phyloP scores from a whole-genome alignment of 352 stramenopile genomes.

The Phytophthora sojae region DNA sequence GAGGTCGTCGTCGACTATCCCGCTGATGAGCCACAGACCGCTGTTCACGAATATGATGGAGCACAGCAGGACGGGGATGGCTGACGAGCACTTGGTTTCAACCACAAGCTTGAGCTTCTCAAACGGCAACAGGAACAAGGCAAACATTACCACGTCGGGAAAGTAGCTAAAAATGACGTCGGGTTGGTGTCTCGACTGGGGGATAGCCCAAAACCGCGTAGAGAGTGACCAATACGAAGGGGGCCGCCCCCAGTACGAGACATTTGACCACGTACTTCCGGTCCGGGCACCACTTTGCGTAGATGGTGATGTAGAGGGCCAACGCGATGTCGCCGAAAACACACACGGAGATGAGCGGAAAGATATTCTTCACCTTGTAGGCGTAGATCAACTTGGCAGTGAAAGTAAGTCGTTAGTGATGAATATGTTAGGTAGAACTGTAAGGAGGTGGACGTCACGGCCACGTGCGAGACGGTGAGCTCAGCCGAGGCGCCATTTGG shows the following conservation, averaged over 20 bases:
- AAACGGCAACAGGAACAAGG: slow-evolving; percentile 38
- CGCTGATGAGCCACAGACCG: slow-evolving; percentile 59
- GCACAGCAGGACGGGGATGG: slow-evolving; percentile 59
- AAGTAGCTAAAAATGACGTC: slow-evolving; percentile 31
- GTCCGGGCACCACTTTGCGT: slow-evolving; percentile 28
- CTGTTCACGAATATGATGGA: slow-evolving; percentile 57
- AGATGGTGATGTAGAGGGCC: slow-evolving; percentile 29
- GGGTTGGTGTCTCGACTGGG: slow-evolving; percentile 31
- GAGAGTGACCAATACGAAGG: slow-evolving; percentile 21
- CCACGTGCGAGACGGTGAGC: too few relatives aligned
- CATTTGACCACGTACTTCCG: slow-evolving; percentile 26
- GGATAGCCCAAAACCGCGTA: slow-evolving; percentile 34
- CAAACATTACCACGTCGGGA: slow-evolving; percentile 28
- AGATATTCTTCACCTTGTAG: slow-evolving; percentile 36
- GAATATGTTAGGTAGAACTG: too few relatives aligned
- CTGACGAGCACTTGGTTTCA: slow-evolving; percentile 36
- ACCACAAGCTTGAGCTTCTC: slow-evolving; percentile 39
- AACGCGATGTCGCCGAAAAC: slow-evolving; percentile 33
- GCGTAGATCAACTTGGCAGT: slow-evolving; percentile 35
- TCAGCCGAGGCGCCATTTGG: too few relatives aligned
- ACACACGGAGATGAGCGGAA: slow-evolving; percentile 36
- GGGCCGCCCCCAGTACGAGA: not conserved
- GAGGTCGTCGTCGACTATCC: slow-evolving; percentile 49
- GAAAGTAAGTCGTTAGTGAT: not conserved
- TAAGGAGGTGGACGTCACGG: too few relatives aligned